Percentiles rank a stretch among this genome's conserved stretches.
Evolutionary conservation across 805 yeast genomes (phyloP).

Genomic region (Saccharomycopsis fermentans): DNA sequence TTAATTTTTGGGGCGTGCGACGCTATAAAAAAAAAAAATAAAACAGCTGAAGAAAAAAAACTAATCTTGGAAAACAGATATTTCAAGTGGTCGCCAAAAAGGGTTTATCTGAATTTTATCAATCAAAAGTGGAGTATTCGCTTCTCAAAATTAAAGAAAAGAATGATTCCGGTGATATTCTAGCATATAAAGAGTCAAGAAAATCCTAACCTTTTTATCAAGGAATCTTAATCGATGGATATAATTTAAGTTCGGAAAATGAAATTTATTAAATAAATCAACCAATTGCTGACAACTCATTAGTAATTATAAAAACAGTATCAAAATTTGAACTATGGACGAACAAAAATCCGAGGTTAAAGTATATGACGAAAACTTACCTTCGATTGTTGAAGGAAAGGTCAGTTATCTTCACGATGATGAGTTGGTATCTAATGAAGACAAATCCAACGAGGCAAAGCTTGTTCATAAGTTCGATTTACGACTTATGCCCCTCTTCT

Average conservation of each 20-base stretch:
- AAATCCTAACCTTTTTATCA: not conserved
- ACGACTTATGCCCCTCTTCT: slow-evolving; percentile 34
- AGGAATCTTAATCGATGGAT: too few species aligned
- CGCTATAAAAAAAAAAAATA: not conserved
- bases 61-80: not conserved
- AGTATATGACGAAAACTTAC: not conserved
- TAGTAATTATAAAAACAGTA: not conserved
- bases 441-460: slow-evolving; percentile 19
- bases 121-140: too few species aligned
- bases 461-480: slow-evolving; percentile 35
- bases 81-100: not conserved
- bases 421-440: slow-evolving; percentile 9
- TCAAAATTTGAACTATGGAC: not conserved
- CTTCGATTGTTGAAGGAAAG: slow-evolving; percentile 1
- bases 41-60: not conserved
- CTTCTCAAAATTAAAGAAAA: too few species aligned
- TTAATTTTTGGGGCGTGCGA: not conserved
- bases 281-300: not conserved
- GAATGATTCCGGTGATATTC: too few species aligned
- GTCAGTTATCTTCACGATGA: not conserved
- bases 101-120: not conserved
- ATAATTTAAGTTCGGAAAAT: too few species aligned
- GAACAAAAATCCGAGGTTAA: slow-evolving; percentile 2
- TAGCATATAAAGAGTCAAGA: not conserved
- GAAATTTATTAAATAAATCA: not conserved